Evolutionary conservation across 805 yeast species (phyloP).

Genomic region (Blastobotrys robertii): DNA sequence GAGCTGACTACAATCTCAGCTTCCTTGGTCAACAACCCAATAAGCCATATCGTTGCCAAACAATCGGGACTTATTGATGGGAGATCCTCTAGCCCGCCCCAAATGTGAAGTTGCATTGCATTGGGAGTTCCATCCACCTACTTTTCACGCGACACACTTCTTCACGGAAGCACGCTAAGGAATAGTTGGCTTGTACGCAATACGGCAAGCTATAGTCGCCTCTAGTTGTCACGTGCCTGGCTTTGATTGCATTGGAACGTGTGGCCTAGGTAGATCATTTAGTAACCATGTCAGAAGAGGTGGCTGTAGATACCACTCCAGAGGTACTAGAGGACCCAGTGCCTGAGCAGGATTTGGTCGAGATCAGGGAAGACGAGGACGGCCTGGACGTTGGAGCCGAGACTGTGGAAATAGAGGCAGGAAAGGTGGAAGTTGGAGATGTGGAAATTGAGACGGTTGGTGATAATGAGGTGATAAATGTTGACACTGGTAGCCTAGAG

Average conservation of each 20-base stretch:
- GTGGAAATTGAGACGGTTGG: background rate
- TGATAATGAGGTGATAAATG: background rate
- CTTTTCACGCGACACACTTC: no score
- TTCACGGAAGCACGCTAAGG: background rate
- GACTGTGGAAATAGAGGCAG: background rate
- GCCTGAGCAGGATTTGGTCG: background rate
- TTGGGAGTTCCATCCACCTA: no score
- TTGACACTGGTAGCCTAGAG: no score
- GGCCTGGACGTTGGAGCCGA: background rate
- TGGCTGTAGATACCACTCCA: background rate
- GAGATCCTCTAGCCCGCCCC: slow-evolving; percentile 19
- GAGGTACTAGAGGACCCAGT: background rate
- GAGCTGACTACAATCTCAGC: slow-evolving; percentile 18
- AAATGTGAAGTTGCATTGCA: slow-evolving; percentile 26
- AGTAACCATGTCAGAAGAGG: background rate
- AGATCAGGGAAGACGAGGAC: background rate
- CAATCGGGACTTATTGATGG: slow-evolving; percentile 25
- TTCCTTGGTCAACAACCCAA: slow-evolving; percentile 7
- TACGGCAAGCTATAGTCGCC: no score
- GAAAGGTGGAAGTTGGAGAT: background rate
- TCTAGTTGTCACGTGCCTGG: no score
- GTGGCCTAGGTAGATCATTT: no score
- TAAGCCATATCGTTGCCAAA: slow-evolving; percentile 23
- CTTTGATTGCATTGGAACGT: no score
- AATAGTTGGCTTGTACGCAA: no score